Base-by-base conservation (phyloP, 2,329 filamentous ascomycete species). In the Polytolypa hystricis region DNA sequence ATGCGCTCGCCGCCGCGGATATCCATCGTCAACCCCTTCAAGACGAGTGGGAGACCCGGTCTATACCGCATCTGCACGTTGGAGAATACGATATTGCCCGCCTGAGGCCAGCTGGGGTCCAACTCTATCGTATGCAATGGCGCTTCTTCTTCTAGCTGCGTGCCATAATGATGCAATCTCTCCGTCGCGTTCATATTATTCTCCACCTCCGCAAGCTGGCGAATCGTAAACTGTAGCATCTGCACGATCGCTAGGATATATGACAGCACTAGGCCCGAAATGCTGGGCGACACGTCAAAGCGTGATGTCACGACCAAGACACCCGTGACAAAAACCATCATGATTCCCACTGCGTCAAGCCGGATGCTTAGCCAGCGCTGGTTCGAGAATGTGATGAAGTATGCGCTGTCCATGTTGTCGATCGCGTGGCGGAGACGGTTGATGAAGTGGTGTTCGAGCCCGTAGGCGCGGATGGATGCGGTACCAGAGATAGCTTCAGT, bases 131-230 rank as follows among this genome's bases (percentile, higher is more conserved):
- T 79, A 50, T 87, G 82, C 2, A 87, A 68, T 0, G 87, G 84
- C 0, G 89, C 84, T 58, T 96, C 91, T 54, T 94, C 81, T 44
- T 93, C 86, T 4, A 98, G 73, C 47, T 84, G 62, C 1, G 76
- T 84, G 37, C 84, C 87, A 56, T 96, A 96, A 64, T 93, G 85
- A 55, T 86, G 78, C 21, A 96, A 69, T 33, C 91, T 80, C 62
- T 96, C 89, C 0, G 93, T 91, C 0, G 87, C 80, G 57, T 95
- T 96, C 89, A 96, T 96, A 54, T 87, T 85, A 61, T 95, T 96
- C 60, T 96, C 89, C 6, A 96, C 85, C 58, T 95, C 89, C 17
- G 89, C 89, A 5, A 95, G 70, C 60, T 96, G 89, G 12, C 91
- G 77, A 12, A 96, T 84, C 1, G 85, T 89, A 59, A 95, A 95